A percentile compares a stretch with the other conserved stretches of the same genome.
Conservation (phyloP, 352 stramenopile species). For the Globisporangium carolinianum region DNA sequence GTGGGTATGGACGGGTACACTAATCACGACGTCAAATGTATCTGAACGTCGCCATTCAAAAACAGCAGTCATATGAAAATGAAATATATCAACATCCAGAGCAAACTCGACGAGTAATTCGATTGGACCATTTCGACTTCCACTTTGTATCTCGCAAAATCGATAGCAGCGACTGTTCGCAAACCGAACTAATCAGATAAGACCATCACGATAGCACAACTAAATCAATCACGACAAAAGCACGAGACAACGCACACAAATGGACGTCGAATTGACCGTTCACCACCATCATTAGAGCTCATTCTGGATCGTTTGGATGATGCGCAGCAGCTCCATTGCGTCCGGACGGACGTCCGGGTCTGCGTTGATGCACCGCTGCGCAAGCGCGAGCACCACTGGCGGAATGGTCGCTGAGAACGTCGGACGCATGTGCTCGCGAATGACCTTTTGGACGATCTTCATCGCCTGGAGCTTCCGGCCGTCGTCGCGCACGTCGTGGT, state of each 20-base stretch:
- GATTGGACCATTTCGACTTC: no score
- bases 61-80: no score
- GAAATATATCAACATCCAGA: no score
- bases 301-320: slow-evolving; percentile 56
- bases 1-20: not conserved
- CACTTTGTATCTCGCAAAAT: no score
- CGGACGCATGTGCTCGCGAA: slow-evolving; percentile 56
- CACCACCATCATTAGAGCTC: slow-evolving; percentile 22
- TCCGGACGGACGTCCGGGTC: slow-evolving; percentile 63
- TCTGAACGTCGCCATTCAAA: no score
- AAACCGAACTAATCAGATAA: no score
- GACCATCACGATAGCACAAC: no score
- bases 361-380: slow-evolving; percentile 53
- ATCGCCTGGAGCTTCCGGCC: slow-evolving; percentile 73
- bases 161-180: no score
- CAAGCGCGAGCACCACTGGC: slow-evolving; percentile 48
- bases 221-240: no score
- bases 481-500: slow-evolving; percentile 71
- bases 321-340: slow-evolving; percentile 52
- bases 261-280: no score
- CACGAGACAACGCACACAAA: no score
- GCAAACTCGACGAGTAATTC: no score
- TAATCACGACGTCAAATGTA: not conserved
- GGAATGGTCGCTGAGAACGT: slow-evolving; percentile 52
- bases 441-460: slow-evolving; percentile 84